phyloP scores from a whole-genome alignment of 495 filamentous ascomycete genomes.

The Neurospora terricola region DNA sequence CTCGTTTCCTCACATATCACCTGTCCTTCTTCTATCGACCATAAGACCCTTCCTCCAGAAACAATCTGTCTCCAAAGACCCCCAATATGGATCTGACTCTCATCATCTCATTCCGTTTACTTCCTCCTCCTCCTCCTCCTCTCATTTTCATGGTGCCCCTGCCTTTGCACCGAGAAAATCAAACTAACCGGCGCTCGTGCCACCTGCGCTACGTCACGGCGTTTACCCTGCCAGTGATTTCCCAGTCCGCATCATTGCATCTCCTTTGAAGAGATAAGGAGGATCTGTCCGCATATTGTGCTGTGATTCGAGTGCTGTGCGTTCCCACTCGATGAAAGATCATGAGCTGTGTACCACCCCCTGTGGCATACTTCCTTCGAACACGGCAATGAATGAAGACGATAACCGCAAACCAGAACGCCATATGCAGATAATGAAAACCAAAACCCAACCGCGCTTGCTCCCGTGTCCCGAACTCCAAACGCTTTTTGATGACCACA shows the following conservation, averaged over 20 bases:
- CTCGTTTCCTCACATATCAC: background rate
- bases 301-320: background rate
- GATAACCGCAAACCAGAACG: background rate
- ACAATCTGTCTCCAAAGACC: background rate
- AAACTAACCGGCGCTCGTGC: background rate
- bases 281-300: background rate
- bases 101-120: background rate
- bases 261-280: background rate
- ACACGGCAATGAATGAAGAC: background rate
- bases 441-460: background rate
- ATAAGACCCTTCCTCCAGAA: background rate
- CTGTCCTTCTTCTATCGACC: background rate
- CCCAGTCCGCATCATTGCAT: background rate
- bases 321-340: background rate
- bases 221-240: background rate
- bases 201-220: background rate
- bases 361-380: background rate
- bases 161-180: background rate
- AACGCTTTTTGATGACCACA: background rate
- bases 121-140: background rate
- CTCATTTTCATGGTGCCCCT: background rate
- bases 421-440: background rate
- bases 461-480: background rate
- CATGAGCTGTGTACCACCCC: background rate
- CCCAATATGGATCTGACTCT: background rate